These are phyloP conservation scores for Pyrenochaeta sp. DNA, from an alignment of 2,329 filamentous ascomycete species.

Conservation along the genomic window DNA sequence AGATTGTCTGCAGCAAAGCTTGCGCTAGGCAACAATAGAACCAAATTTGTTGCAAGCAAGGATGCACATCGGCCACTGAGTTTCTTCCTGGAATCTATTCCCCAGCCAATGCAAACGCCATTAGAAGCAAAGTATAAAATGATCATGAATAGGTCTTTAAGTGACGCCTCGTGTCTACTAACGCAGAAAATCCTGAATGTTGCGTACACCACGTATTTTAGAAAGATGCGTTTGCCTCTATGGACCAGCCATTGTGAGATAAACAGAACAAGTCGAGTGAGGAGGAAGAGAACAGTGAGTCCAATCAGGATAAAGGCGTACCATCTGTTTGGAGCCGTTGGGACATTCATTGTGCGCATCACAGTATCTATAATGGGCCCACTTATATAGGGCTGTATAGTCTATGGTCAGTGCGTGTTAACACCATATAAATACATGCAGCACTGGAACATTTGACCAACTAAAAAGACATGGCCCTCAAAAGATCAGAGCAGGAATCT, in stretches of 20 bases:
- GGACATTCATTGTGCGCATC: too few species aligned
- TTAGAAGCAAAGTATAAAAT: constrained; percentile 11
- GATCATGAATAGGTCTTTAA: not conserved
- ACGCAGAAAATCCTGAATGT: constrained; percentile 2
- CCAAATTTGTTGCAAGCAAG: constrained; percentile 15
- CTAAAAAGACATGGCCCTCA: constrained; percentile 14
- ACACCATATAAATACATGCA: constrained; percentile 14
- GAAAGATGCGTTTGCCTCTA: not conserved
- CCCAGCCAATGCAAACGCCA: constrained; percentile 9
- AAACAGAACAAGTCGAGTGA: not conserved
- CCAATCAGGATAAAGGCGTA: too few species aligned
- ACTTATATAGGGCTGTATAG: constrained; percentile 5
- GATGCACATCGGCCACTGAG: constrained; percentile 13
- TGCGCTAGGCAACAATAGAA: constrained; percentile 9
- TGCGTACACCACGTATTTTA: constrained; percentile 17
- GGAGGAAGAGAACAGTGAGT: too few species aligned
- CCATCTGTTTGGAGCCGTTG: too few species aligned
- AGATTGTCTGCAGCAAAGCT: constrained; percentile 12
- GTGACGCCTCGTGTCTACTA: not conserved
- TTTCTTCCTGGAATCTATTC: constrained; percentile 7
- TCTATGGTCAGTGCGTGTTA: constrained; percentile 9
- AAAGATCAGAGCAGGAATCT: constrained; percentile 21
- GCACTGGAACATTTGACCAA: too few species aligned
- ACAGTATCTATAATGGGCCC: too few species aligned
- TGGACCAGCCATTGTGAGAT: not conserved